Evolutionary conservation across 2,329 filamentous ascomycete genomes (phyloP), one percentile per base, ranked within the genome.

Genomic region (Sarocladium strictum): DNA sequence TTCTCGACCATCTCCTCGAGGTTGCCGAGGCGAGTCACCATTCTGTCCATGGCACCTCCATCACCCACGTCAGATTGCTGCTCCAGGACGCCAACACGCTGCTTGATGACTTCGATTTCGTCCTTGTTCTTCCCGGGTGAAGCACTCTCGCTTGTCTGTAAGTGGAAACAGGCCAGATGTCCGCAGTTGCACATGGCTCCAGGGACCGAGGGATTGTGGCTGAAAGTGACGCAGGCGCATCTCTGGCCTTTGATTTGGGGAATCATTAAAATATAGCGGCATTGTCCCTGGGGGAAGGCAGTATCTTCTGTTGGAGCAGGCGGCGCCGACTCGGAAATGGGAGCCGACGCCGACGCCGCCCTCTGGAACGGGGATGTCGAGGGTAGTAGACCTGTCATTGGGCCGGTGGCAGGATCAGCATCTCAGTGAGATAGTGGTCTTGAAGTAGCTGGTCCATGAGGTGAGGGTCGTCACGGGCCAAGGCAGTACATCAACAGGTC

Each of bases 81-180:
- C 73, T 77, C 63, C 26, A 66, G 57, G 15, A 54, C 40, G 14
- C 58, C 57, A 24, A 65, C 53, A 49, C 62, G 61, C 35, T 66
- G 58, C 53, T 64, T 63, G 52, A 67, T 58, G 24, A 62, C 47
- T 38, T 65, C 63, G 40, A 38, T 55, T 56, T 49, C 56, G 53
- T 53, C 32, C 50, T 52, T 51, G 45, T 15, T 47, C 37, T 45
- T 29, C 33, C 78, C 76, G 23, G 81, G 61, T 58, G 82, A 80
- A 6, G 74, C 67, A 12, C 67, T 64, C 54, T 79, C 74, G 26
- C 73, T 67, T n/a, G 72, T 72, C 58, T 73, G 71, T 56, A 77
- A 69, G 62, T 84, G 81, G 62, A 78, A 84, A 64, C 80, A 84
- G 32, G 80, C 78, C 53, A 81, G 73, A 62, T 84, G 81, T 5